A percentile compares a stretch with the other conserved stretches of the same genome.
Evolutionary conservation across 2,329 filamentous ascomycete genomes (phyloP).

Genomic region (Lasiodiplodia citricola): DNA sequence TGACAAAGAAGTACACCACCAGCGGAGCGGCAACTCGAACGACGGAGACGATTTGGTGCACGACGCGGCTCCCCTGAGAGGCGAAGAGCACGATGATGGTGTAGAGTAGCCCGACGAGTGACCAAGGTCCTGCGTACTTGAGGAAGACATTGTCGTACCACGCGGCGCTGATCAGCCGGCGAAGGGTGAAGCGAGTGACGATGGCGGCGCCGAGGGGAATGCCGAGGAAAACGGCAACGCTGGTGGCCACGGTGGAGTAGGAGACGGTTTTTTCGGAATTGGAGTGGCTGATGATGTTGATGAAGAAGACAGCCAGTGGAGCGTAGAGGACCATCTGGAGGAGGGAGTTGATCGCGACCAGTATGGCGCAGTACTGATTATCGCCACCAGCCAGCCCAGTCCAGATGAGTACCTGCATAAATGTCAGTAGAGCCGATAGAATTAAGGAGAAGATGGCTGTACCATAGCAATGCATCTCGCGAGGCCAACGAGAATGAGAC

Average conservation of each 20-base stretch:
- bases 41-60: constrained; percentile 83
- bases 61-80: constrained; percentile 76
- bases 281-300: constrained; percentile 67
- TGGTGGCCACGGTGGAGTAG: constrained; percentile 75
- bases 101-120: constrained; percentile 81
- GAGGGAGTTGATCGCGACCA: constrained; percentile 56
- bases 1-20: constrained; percentile 77
- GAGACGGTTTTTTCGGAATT: constrained; percentile 48
- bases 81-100: constrained; percentile 88
- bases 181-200: constrained; percentile 71
- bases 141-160: constrained; percentile 75
- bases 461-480: constrained; percentile 89
- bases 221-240: constrained; percentile 76
- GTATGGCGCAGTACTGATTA: constrained; percentile 75
- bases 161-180: constrained; percentile 57
- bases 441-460: too few species aligned
- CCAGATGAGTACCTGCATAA: constrained; percentile 67
- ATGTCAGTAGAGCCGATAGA: too few species aligned
- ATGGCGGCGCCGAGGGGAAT: constrained; percentile 83
- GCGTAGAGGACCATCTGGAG: constrained; percentile 56
- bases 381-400: constrained; percentile 78
- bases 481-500: constrained; percentile 81
- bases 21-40: constrained; percentile 80
- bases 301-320: constrained; percentile 57
- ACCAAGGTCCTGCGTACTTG: constrained; percentile 72